Conservation (phyloP, 176 grass and related monocot genomes). For the Zoysia japonica region DNA sequence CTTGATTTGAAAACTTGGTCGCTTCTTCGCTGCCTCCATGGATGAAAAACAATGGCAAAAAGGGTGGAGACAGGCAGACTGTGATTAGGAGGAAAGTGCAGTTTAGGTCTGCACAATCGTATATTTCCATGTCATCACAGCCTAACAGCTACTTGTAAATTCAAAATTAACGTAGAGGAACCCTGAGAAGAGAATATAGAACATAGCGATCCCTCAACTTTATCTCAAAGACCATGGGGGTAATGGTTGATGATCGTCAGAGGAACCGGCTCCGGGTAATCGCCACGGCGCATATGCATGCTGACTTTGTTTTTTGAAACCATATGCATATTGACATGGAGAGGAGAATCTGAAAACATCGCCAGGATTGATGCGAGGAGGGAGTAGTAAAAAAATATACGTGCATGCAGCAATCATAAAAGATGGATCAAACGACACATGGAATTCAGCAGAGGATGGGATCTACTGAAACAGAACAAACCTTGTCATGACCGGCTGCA, state of each 20-base stretch:
- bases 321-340: constrained; percentile 34
- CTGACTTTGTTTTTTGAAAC: too few relatives aligned
- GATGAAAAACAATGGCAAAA: constrained; percentile 15
- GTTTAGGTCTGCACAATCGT: constrained; percentile 34
- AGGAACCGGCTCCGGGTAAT: too few relatives aligned
- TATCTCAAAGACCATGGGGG: too few relatives aligned
- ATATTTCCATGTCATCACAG: constrained; percentile 7
- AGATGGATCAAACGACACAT: constrained; percentile 24
- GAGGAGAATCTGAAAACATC: constrained; percentile 36
- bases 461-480: constrained; percentile 37
- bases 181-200: not conserved
- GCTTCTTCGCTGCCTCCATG: constrained; percentile 30
- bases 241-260: too few relatives aligned
- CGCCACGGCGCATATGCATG: not conserved
- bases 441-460: constrained; percentile 36
- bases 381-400: constrained; percentile 18
- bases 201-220: too few relatives aligned
- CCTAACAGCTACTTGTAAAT: not conserved
- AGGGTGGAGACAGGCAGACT: not conserved
- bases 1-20: constrained; percentile 56
- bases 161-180: not conserved
- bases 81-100: constrained; percentile 10
- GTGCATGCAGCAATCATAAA: constrained; percentile 36
- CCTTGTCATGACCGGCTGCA: constrained; percentile 75
- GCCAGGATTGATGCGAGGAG: not conserved